Evolutionary conservation across 306 rosid species (phyloP), one percentile per base, ranked within the genome.

Genomic region (Gynostemma pentaphyllum): DNA sequence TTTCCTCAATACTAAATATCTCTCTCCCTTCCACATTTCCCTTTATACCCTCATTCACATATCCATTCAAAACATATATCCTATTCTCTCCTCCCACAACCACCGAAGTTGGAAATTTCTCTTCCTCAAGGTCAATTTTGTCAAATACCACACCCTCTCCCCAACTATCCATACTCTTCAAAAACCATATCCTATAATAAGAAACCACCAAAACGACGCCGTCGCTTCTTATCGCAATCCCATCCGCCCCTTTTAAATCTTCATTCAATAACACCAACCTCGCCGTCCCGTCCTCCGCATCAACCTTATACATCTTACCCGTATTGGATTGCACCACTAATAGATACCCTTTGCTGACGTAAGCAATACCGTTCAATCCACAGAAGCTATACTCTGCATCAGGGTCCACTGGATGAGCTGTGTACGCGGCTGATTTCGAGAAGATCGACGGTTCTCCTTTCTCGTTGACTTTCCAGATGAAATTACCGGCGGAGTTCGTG

Each of bases 131-230:
- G 88, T 72, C 90, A 69, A 78, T 79, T 70, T 66, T 16, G 84
- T 88, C 96, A 69, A 42, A 79, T 14, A 84, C 73, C 63, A 32
- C 85, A 1, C 74, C 88, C 55, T 86, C 81, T 0, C 65, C 75
- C 92, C 95, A 92, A 11, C 78, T 83, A 16, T 88, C 89, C 12
- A 72, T 69, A 48, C 94, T 83, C 83, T 79, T 88, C 39, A 92
- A 4, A 29, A 79, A 72, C 98, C 96, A 88, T 57, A 79, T 0
- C 51, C 67, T 81, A 1, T 18, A 51, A 5, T 42, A 73, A 0
- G 85, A 77, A 22, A 82, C 89, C 69, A 92, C 98, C 73, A 86
- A 80, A 74, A 86, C 90, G 79, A 71, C 87, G 64, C 92, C 90
- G 80, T 88, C 85, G 0, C 50, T 14, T 5, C 90, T 64, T n/a